Percentiles rank a stretch among this genome's conserved stretches.
phyloP scores from a whole-genome alignment of 352 stramenopile genomes.

The Phytophthora constricta region DNA sequence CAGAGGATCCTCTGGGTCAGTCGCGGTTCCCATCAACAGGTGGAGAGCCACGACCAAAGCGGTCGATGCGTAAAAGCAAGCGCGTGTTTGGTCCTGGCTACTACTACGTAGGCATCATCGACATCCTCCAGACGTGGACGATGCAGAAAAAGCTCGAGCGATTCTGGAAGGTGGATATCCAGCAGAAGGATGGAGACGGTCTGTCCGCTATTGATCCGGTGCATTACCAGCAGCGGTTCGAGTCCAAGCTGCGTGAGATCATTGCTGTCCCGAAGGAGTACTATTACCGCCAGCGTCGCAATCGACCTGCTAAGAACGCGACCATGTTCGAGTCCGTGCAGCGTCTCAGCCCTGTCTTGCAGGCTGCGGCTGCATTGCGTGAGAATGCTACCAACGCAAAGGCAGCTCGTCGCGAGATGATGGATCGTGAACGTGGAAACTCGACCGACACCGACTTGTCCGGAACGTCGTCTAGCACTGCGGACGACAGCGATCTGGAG shows the following conservation, averaged over 20 bases:
- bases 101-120: slow-evolving; percentile 92
- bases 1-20: slow-evolving; percentile 24
- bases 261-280: slow-evolving; percentile 79
- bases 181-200: slow-evolving; percentile 70
- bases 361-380: slow-evolving; percentile 37
- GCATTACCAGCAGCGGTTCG: slow-evolving; percentile 83
- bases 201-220: slow-evolving; percentile 86
- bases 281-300: slow-evolving; percentile 29
- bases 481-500: slow-evolving; percentile 50
- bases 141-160: slow-evolving; percentile 82
- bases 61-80: slow-evolving; percentile 76
- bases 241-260: slow-evolving; percentile 81
- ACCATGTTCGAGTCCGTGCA: slow-evolving; percentile 41
- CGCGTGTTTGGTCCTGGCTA: slow-evolving; percentile 83
- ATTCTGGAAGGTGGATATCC: slow-evolving; percentile 83
- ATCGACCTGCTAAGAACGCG: slow-evolving; percentile 16
- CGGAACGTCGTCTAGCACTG: slow-evolving; percentile 21
- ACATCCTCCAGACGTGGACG: slow-evolving; percentile 92
- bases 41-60: slow-evolving; percentile 37
- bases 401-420: slow-evolving; percentile 23
- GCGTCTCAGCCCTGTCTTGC: slow-evolving; percentile 43
- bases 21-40: slow-evolving; percentile 26
- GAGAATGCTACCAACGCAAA: slow-evolving; percentile 30
- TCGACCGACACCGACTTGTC: slow-evolving; percentile 42
- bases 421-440: slow-evolving; percentile 31